phyloP scores from a whole-genome alignment of 306 rosid genomes.

The Delonix regia region DNA sequence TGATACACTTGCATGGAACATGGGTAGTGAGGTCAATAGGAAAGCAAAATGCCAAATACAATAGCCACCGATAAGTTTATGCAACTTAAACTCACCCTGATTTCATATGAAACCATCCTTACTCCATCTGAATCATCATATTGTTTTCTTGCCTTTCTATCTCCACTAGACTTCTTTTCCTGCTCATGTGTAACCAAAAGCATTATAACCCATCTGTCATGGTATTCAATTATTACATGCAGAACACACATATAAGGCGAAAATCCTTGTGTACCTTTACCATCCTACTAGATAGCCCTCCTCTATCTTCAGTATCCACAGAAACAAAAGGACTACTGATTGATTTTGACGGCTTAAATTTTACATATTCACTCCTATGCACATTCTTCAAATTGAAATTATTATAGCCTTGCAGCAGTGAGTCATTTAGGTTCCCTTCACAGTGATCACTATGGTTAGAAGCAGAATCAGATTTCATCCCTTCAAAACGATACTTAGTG shows the following conservation, averaged over 20 bases:
- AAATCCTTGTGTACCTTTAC: constrained; percentile 49
- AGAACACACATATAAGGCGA: constrained; percentile 15
- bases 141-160: constrained; percentile 51
- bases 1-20: background rate
- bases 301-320: constrained; percentile 56
- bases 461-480: constrained; percentile 56
- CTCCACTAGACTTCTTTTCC: constrained; percentile 59
- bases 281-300: constrained; percentile 47
- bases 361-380: constrained; percentile 56
- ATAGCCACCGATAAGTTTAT: constrained; percentile 23
- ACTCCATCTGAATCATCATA: constrained; percentile 46
- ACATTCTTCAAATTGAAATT: constrained; percentile 44
- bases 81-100: constrained; percentile 56
- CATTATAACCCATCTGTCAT: constrained; percentile 24
- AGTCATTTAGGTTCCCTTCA: constrained; percentile 54
- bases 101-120: constrained; percentile 61
- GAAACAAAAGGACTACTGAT: constrained; percentile 40
- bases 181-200: constrained; percentile 37
- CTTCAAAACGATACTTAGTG: constrained; percentile 54
- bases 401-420: constrained; percentile 45
- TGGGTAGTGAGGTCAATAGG: constrained; percentile 2
- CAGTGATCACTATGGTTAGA: constrained; percentile 56
- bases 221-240: background rate
- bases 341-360: constrained; percentile 54
- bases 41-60: constrained; percentile 28